Evolutionary conservation across 768 basidiomycete genomes (phyloP).

Genomic region (Termitomyces sp.): DNA sequence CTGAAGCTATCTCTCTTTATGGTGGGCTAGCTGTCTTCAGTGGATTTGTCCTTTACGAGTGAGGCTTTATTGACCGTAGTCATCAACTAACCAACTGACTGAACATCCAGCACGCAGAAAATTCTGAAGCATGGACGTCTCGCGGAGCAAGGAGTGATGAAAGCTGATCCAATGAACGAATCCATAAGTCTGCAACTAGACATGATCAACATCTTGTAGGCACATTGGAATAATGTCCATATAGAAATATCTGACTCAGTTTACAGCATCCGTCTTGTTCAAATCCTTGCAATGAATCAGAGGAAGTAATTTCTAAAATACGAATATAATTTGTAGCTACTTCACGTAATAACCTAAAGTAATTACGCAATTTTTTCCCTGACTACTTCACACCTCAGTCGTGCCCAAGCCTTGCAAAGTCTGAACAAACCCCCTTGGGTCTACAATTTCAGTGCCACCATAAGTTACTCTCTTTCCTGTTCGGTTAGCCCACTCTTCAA

Average conservation of each 20-base stretch:
- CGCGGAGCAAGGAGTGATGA: constrained; percentile 60
- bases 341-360: constrained; percentile 7
- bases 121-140: constrained; percentile 72
- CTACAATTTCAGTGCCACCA: constrained; percentile 92
- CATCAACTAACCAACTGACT: background rate
- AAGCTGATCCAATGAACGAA: constrained; percentile 73
- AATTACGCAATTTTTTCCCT: background rate
- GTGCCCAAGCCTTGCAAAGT: constrained; percentile 62
- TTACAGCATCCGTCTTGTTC: constrained; percentile 70
- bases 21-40: constrained; percentile 86
- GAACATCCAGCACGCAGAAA: constrained; percentile 65
- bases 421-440: constrained; percentile 79
- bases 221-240: constrained; percentile 32
- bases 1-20: constrained; percentile 77
- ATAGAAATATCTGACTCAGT: background rate
- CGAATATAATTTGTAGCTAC: background rate
- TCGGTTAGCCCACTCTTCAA: constrained; percentile 87
- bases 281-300: constrained; percentile 67
- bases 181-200: constrained; percentile 76
- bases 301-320: constrained; percentile 26
- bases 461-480: constrained; percentile 86
- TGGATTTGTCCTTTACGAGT: constrained; percentile 87
- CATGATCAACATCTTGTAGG: constrained; percentile 67
- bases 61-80: constrained; percentile 17
- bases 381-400: constrained; percentile 1